These are phyloP conservation scores for Lachancea cidri DNA, from an alignment of 805 yeast species.

Conservation along the genomic window DNA sequence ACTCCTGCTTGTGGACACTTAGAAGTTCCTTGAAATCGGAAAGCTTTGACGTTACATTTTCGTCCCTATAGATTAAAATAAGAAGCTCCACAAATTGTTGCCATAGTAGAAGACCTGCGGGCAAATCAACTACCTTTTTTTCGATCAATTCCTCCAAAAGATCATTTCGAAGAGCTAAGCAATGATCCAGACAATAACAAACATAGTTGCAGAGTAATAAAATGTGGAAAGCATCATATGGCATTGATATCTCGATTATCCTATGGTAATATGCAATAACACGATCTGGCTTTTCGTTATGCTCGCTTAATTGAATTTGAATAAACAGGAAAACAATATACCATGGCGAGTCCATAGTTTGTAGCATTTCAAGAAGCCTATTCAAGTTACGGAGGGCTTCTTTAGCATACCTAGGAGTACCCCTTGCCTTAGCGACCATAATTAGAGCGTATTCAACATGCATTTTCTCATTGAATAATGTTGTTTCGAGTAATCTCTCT, in stretches of 20 bases:
- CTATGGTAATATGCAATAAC: conserved; percentile 1
- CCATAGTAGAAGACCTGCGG: conserved; percentile 22
- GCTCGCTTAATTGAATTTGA: conserved; percentile 5
- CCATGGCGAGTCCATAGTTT: conserved; percentile 6
- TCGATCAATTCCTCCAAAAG: conserved; percentile 6
- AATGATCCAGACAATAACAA: conserved; percentile 17
- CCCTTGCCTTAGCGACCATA: conserved; percentile 16
- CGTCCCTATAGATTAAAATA: conserved; percentile 22
- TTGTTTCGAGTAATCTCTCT: conserved; percentile 22
- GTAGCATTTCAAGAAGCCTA: conserved; percentile 4
- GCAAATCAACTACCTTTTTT: conserved; percentile 3
- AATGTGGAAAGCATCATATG: conserved; percentile 3
- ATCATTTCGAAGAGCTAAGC: conserved; percentile 12
- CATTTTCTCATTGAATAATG: conserved; percentile 17
- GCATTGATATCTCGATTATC: background rate
- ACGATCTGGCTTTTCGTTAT: conserved; percentile 2
- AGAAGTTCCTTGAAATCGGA: conserved; percentile 26
- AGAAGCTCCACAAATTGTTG: conserved; percentile 21
- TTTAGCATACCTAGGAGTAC: conserved; percentile 17
- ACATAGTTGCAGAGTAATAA: conserved; percentile 10
- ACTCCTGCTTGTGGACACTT: conserved; percentile 13
- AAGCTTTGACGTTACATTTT: conserved; percentile 23
- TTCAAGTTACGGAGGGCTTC: conserved; percentile 22
- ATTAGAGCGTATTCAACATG: conserved; percentile 20
- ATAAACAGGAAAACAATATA: conserved; percentile 5